A percentile compares a stretch with the other conserved stretches of the same genome.
phyloP scores from a whole-genome alignment of 331 rosid species.

The Quercus tomentella region DNA sequence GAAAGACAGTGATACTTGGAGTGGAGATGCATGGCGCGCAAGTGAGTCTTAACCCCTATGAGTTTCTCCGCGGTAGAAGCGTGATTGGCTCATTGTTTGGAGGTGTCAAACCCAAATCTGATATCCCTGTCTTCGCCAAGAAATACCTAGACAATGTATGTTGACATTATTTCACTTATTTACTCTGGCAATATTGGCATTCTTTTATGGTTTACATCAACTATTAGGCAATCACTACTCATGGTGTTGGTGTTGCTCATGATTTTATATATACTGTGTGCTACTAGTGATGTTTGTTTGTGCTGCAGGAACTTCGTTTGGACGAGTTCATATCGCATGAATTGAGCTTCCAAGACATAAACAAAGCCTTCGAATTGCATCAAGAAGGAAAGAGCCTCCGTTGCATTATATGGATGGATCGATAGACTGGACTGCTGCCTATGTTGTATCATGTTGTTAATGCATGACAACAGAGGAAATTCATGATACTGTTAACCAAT shows the following conservation, averaged over 20 bases:
- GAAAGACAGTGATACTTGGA: slow-evolving; percentile 45
- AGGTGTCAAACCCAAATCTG: slow-evolving; percentile 55
- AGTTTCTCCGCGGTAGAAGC: slow-evolving; percentile 23
- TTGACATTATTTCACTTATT: too few relatives aligned
- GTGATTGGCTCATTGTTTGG: slow-evolving; percentile 40
- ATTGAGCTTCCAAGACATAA: slow-evolving; percentile 44
- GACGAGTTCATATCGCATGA: slow-evolving; percentile 52
- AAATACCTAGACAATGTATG: slow-evolving; percentile 39
- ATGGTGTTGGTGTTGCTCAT: background rate
- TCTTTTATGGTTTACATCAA: too few relatives aligned
- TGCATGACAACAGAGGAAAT: background rate
- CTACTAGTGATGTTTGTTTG: background rate
- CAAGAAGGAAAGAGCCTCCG: slow-evolving; percentile 46
- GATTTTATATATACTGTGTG: background rate
- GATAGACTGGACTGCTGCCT: background rate
- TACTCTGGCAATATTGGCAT: too few relatives aligned
- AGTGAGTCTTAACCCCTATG: slow-evolving; percentile 19
- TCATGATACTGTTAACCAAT: background rate
- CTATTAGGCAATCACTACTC: too few relatives aligned
- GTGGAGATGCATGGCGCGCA: slow-evolving; percentile 48
- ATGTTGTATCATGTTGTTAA: too few relatives aligned
- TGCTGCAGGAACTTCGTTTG: slow-evolving; percentile 35
- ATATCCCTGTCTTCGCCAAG: slow-evolving; percentile 38
- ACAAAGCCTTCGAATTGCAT: slow-evolving; percentile 50
- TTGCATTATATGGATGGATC: slow-evolving; percentile 53